Evolutionary conservation across 768 basidiomycete genomes (phyloP).

Genomic region (Mycena kentingensis): DNA sequence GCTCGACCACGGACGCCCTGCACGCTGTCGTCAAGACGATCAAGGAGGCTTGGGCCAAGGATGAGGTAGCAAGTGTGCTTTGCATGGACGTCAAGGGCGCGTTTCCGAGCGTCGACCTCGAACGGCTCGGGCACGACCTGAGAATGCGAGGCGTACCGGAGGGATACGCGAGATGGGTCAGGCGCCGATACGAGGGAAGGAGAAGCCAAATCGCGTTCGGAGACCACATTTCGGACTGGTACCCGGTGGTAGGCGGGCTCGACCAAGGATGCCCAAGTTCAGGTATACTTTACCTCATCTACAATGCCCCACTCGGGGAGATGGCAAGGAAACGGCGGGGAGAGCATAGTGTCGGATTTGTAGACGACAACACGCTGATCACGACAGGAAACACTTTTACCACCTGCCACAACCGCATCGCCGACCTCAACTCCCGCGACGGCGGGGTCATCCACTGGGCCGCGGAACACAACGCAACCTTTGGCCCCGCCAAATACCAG

Average conservation of each 20-base stretch:
- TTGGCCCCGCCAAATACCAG: slow-evolving; percentile 24
- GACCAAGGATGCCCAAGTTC: slow-evolving; percentile 29
- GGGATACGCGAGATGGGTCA: slow-evolving; percentile 20
- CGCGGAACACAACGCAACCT: slow-evolving; percentile 26
- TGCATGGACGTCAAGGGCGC: slow-evolving; percentile 7
- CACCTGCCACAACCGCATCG: slow-evolving; percentile 15
- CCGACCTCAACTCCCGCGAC: slow-evolving; percentile 17
- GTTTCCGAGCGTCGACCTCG: slow-evolving; percentile 24
- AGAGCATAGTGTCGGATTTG: slow-evolving; percentile 7
- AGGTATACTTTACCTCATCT: slow-evolving; percentile 24
- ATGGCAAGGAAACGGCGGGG: not conserved
- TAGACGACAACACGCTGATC: slow-evolving; percentile 26
- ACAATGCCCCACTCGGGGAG: slow-evolving; percentile 23
- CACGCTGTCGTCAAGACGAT: slow-evolving; percentile 23
- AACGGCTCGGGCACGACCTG: slow-evolving; percentile 36
- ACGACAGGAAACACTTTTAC: slow-evolving; percentile 15
- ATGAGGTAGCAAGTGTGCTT: not conserved
- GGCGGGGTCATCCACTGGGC: slow-evolving; percentile 32
- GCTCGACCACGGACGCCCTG: slow-evolving; percentile 31
- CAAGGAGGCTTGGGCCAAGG: not conserved
- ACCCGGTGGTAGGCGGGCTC: slow-evolving; percentile 19
- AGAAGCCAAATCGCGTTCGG: slow-evolving; percentile 21
- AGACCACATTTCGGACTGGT: slow-evolving; percentile 19
- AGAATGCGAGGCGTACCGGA: slow-evolving; percentile 28
- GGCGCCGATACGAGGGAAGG: slow-evolving; percentile 3